Base-by-base conservation (phyloP, 1,139 yeast species). In the Candida glucosophila region DNA sequence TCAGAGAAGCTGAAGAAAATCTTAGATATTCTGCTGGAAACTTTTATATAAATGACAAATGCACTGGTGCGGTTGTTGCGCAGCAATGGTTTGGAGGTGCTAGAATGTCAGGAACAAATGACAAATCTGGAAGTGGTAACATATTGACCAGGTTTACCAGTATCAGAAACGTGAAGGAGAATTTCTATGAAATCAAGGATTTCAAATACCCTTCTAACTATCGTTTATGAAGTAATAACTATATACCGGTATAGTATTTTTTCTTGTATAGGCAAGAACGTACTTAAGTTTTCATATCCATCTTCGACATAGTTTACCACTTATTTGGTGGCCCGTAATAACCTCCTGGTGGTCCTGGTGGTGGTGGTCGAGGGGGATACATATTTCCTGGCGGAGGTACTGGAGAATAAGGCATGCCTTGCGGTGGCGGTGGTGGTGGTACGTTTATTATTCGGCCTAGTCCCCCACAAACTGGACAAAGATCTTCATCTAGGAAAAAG, bases 81-180 rank as follows among this genome's bases (percentile, higher is more conserved):
- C 97, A 88, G 56, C 97, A 90, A 58, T 82, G 95, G 90, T 90
- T 90, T 43, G 97, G 98, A 29, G 98, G 98, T 41, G 86, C 93
- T 17, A 77, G 98, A 62, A 81, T 82, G 64, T 81, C 95, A 29
- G 98, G 98, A 34, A 90, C 98, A 25, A 86, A 90, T 54, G 98
- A 90, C 54, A 90, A 90, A 63, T 92, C 96, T 12, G 98, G 98
- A 13, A 71, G 88, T 36, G 92, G 82, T 21, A 81, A 83, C 54
- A 75, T 90, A 36, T 66, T 90, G 51, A 57, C 69, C 34, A 73
- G 98, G 50, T 90, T 90, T 49, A 96, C 88, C 22, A 73, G 90
- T 21, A 67, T 83, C 28, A 75, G 97, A 63, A 78, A 69, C 54
- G 73, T 88, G 53, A 90, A 90, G 62, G 98, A 90, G 57, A 90